Evolutionary conservation across 2,329 filamentous ascomycete genomes (phyloP), one percentile per base, ranked within the genome.

Genomic region (Pseudogymnoascus sp.): DNA sequence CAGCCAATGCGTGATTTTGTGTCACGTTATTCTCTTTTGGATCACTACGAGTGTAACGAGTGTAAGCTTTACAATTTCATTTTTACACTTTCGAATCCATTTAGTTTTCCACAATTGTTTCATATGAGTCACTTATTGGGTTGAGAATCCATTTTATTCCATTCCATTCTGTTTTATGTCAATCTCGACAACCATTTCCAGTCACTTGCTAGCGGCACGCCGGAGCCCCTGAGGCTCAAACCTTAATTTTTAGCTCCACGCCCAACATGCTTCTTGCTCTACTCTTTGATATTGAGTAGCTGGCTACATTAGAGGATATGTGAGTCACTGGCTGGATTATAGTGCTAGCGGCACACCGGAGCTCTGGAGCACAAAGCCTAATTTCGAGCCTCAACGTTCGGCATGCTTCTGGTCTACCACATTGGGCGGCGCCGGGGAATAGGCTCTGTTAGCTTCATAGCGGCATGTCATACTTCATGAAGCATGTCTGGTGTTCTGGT

Each of bases 1-100:
- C 8, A 21, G 51, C 51, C 21, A 57, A 19, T 57, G 51, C 51
- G 51, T 57, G 51, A 57, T 57, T 57, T 57, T 57, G n/a, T 34
- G 28, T 57, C 28, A 13, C 34, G 51, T 21, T 57, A 10, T 54
- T 16, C 28, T 34, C 48, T 8, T 34, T 57, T 13, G 28, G 10
- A 19, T 34, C 25, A 57, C 48, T 54, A 16, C n/a, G 13, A 36
- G 8, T 5, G 51, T 36, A 34, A 16, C n/a, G 13, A 36, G 8
- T 5, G 51, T 36, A 34, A 57, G 51, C 6, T 57, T 19, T 34
- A 21, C n/a, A 28, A 57, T 11, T 21, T 57, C 28, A 13, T 34
- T 21, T 57, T 28, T 6, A n/a, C n/a, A 11, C 16, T 36, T 21
- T n/a, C 19, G 28, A 28, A 16, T 21, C 8, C 28, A 21, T 36